Evolutionary conservation across 2,329 filamentous ascomycete genomes (phyloP), one percentile per base, ranked within the genome.

Genomic region (Diplodia corticola): DNA sequence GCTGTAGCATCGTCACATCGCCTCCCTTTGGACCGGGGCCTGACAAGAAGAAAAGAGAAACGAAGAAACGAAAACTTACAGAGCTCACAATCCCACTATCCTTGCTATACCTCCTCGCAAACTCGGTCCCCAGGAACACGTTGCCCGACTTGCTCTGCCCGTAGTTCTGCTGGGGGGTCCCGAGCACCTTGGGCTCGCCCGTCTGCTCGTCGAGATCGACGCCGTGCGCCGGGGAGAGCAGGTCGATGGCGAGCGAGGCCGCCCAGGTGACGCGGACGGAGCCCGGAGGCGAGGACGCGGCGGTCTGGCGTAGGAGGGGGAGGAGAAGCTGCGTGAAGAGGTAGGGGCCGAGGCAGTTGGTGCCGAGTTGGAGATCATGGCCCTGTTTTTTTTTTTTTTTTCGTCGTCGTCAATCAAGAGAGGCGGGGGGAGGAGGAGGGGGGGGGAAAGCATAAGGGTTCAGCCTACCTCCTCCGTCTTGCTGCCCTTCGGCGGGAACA

Each of bases 261-360:
- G 71, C 68, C 76, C 77, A 81, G 1, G 78, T 68, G 0, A 81
- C 75, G 9, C 79, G 72, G 5, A 79, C 76, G 15, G 69, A 70
- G n/a, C 70, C 72, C 13, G 67, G 26, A 10, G 69, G 66, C 1
- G 70, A 69, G 3, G 55, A 57, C 37, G 68, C 66, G 0, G 76
- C 79, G 0, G 80, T 77, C 15, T 71, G 57, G 1, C 68, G 44
- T 1, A 82, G 71, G 5, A 77, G 30, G 0, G 80, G 79, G 0
- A 74, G 71, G 1, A 82, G 71, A 0, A 78, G 67, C 64, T 79
- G 71, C 0, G 76, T 80, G 53, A 82, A 77, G 1, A 81, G 73
- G 53, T 76, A 79, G 1, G 77, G 77, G 0, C 74, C 80, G 2
- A 82, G 63, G 59, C 73, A 76, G 66, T 82, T 80, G 6, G 76